Conservation (phyloP, 2,329 filamentous ascomycete species). For the Fusarium newnesense region DNA sequence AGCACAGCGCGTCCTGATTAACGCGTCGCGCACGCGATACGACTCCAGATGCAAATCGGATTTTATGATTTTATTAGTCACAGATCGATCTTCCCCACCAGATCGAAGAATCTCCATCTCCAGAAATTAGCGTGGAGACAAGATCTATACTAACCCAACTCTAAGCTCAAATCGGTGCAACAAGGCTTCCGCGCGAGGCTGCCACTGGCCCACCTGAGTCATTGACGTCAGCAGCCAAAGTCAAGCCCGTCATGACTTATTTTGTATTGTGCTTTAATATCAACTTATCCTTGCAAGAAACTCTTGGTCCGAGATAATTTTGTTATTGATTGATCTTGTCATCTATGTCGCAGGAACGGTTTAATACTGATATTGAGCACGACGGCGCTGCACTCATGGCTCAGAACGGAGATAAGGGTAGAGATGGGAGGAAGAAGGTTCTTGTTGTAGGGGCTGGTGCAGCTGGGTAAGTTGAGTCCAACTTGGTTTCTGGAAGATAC, state of each 20-base stretch:
- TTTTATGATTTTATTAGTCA: not conserved
- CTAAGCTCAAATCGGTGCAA: constrained; percentile 10
- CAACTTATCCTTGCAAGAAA: not conserved
- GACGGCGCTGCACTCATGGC: constrained; percentile 24
- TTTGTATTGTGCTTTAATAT: not conserved
- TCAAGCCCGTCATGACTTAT: constrained; percentile 35
- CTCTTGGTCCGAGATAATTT: no score
- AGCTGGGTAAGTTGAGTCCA: constrained; percentile 27
- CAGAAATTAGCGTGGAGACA: not conserved
- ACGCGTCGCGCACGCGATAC: not conserved
- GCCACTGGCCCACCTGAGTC: constrained; percentile 16
- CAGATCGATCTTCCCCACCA: constrained; percentile 3
- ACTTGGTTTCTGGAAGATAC: not conserved
- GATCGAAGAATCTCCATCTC: not conserved
- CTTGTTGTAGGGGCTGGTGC: constrained; percentile 26
- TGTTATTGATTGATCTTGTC: not conserved
- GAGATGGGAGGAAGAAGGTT: constrained; percentile 15
- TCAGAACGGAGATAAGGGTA: constrained; percentile 21
- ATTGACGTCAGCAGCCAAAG: constrained; percentile 33
- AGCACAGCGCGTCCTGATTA: not conserved
- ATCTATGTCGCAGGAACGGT: constrained; percentile 9
- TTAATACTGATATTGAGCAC: constrained; percentile 15
- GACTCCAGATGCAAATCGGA: not conserved
- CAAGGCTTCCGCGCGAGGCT: not conserved
- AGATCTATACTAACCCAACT: constrained; percentile 11